A percentile compares a stretch with the other conserved stretches of the same genome.
Evolutionary conservation across 495 filamentous ascomycete species (phyloP).

Genomic region (Penicillium tannophilum): DNA sequence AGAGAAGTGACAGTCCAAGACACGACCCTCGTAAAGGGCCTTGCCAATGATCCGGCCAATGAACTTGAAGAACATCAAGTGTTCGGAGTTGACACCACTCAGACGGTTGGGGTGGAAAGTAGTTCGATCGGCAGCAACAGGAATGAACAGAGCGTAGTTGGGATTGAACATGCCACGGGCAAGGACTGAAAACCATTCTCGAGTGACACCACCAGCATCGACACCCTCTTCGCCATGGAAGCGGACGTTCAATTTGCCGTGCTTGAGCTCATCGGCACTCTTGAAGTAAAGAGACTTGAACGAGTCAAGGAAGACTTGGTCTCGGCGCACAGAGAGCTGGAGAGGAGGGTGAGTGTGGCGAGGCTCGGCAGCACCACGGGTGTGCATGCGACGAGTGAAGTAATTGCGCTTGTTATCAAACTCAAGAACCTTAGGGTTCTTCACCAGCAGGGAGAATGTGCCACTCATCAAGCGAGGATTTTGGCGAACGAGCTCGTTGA

Average conservation of each 20-base stretch:
- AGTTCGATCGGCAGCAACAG: constrained; percentile 95
- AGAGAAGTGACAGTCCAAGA: constrained; percentile 98
- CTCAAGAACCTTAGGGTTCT: constrained; percentile 97
- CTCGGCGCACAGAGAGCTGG: constrained; percentile 86
- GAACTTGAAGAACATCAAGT: constrained; percentile 99
- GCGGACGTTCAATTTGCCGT: constrained; percentile 94
- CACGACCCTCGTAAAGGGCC: constrained; percentile 92
- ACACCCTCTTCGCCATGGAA: constrained; percentile 98
- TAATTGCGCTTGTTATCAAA: constrained; percentile 99
- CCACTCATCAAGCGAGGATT: constrained; percentile 98
- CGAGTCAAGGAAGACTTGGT: constrained; percentile 97
- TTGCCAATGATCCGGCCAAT: constrained; percentile 99
- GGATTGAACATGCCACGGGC: constrained; percentile 99
- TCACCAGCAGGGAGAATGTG: constrained; percentile 91
- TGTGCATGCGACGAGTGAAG: constrained; percentile 91
- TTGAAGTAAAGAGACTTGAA: constrained; percentile 97
- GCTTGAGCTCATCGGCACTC: constrained; percentile 92
- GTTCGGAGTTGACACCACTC: constrained; percentile 91
- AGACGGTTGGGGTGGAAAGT: constrained; percentile 97
- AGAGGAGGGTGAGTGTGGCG: constrained; percentile 72
- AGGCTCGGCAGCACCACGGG: constrained; percentile 64
- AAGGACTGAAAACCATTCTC: constrained; percentile 99
- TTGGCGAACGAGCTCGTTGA: constrained; percentile 96
- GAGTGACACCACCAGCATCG: constrained; percentile 94
- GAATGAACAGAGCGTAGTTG: constrained; percentile 93